Conservation (phyloP, 163 green algal species). For the Chlorella variabilis region DNA sequence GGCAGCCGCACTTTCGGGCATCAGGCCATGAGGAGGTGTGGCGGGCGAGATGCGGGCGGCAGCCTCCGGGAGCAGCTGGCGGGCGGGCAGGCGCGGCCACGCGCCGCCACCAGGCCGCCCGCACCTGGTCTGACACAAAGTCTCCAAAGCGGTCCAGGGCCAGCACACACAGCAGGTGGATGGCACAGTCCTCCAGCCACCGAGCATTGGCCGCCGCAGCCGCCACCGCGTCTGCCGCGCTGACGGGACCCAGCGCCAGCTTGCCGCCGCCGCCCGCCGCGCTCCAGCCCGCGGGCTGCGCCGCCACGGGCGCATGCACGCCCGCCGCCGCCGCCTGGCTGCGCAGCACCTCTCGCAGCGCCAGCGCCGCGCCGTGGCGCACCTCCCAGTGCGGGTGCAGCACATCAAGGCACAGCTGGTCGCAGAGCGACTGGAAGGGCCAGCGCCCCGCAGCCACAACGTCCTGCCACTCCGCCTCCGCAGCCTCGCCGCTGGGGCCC, state of each 20-base stretch:
- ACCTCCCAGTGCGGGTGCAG: slow-evolving; percentile 89
- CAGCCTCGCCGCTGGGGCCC: not conserved
- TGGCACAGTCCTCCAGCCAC: slow-evolving; percentile 87
- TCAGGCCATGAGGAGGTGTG: too few relatives aligned
- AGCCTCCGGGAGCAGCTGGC: not conserved
- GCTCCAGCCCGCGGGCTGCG: slow-evolving; percentile 44
- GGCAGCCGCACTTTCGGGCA: too few relatives aligned
- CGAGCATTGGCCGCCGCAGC: slow-evolving; percentile 62
- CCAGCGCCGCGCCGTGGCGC: slow-evolving; percentile 91
- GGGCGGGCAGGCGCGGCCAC: not conserved
- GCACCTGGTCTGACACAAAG: slow-evolving; percentile 91
- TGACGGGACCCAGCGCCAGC: slow-evolving; percentile 40
- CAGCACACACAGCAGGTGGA: slow-evolving; percentile 91
- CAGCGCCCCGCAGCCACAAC: slow-evolving; percentile 68
- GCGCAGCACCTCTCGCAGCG: slow-evolving; percentile 88
- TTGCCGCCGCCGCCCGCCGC: slow-evolving; percentile 43
- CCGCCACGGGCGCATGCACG: slow-evolving; percentile 61
- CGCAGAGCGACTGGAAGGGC: slow-evolving; percentile 83
- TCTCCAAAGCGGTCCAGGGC: slow-evolving; percentile 96
- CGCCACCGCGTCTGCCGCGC: slow-evolving; percentile 42
- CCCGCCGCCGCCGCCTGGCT: slow-evolving; percentile 71
- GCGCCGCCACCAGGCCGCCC: not conserved
- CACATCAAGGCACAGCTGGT: slow-evolving; percentile 79
- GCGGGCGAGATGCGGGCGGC: too few relatives aligned
- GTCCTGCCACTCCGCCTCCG: slow-evolving; percentile 54